Percentiles rank a stretch among this genome's conserved stretches.
These are phyloP conservation scores for Pyrus betulifolia DNA, from an alignment of 306 rosid species.

Conservation along the genomic window DNA sequence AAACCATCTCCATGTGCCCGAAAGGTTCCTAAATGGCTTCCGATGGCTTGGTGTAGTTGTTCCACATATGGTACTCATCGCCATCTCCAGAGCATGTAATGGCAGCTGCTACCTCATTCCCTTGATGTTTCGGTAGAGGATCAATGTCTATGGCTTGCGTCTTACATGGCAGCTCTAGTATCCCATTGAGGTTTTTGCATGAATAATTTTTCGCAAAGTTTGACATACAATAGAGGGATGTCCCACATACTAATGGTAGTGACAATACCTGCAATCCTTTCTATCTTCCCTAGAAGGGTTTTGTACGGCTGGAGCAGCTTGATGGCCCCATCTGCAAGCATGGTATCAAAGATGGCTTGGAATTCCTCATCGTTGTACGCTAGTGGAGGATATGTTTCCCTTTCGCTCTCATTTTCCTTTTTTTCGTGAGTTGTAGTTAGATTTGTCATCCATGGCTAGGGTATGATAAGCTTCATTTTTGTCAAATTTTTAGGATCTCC, in stretches of 20 bases:
- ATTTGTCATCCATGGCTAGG: fast-evolving
- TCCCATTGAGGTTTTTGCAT: too few relatives aligned
- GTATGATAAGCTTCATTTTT: background rate
- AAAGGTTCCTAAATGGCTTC: background rate
- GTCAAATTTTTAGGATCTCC: background rate
- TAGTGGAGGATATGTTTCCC: background rate
- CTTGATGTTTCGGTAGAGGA: fast-evolving
- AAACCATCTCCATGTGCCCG: too few relatives aligned
- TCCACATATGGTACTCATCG: background rate
- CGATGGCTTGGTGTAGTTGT: background rate
- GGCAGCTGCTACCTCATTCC: fast-evolving
- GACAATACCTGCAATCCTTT: too few relatives aligned
- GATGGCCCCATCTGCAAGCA: background rate
- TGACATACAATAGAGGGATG: too few relatives aligned
- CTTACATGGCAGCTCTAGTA: background rate
- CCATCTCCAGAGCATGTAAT: background rate
- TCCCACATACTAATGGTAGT: too few relatives aligned
- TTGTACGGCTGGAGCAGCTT: fast-evolving
- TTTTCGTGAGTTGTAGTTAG: background rate
- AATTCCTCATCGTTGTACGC: background rate
- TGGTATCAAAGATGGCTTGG: background rate
- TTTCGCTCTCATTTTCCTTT: fast-evolving
- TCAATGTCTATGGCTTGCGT: background rate
- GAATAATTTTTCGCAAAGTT: too few relatives aligned
- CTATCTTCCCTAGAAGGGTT: background rate